phyloP scores from a whole-genome alignment of 192 early-diverging fungal species.

The Umbelopsis sp. region DNA sequence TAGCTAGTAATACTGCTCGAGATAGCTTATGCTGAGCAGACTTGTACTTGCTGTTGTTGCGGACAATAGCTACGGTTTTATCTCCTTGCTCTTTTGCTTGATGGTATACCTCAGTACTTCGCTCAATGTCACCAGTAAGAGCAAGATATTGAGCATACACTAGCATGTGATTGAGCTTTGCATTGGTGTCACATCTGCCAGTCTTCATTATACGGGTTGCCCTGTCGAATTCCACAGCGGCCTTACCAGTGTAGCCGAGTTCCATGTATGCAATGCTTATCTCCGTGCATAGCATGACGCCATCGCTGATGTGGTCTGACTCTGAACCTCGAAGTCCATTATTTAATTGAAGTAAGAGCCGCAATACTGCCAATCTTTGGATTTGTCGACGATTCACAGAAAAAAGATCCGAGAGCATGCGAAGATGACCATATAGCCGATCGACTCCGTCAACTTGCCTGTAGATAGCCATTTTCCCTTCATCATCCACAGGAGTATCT shows the following conservation, averaged over 20 bases:
- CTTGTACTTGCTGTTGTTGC: not conserved
- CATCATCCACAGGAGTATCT: constrained; percentile 27
- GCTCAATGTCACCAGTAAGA: constrained; percentile 55
- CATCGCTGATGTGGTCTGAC: constrained; percentile 23
- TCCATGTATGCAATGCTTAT: constrained; percentile 60
- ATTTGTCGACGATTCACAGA: constrained; percentile 55
- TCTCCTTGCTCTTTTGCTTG: constrained; percentile 7
- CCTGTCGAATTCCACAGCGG: constrained; percentile 55
- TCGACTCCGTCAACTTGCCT: constrained; percentile 48
- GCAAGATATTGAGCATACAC: constrained; percentile 60
- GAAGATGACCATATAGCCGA: constrained; percentile 53
- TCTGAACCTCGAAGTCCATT: constrained; percentile 43
- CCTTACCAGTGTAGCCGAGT: constrained; percentile 78
- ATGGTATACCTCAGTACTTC: constrained; percentile 36
- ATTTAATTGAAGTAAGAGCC: constrained; percentile 59
- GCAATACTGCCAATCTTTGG: constrained; percentile 53
- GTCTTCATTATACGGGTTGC: constrained; percentile 43
- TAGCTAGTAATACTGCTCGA: constrained; percentile 31
- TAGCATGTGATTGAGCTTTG: constrained; percentile 48
- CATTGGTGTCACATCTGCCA: constrained; percentile 22
- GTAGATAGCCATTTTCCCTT: constrained; percentile 23
- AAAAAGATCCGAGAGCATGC: constrained; percentile 63
- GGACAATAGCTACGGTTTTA: not conserved
- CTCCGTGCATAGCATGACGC: constrained; percentile 24
- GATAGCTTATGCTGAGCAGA: constrained; percentile 22